Evolutionary conservation across 768 basidiomycete species (phyloP).

Genomic region (Mycena polygramma): DNA sequence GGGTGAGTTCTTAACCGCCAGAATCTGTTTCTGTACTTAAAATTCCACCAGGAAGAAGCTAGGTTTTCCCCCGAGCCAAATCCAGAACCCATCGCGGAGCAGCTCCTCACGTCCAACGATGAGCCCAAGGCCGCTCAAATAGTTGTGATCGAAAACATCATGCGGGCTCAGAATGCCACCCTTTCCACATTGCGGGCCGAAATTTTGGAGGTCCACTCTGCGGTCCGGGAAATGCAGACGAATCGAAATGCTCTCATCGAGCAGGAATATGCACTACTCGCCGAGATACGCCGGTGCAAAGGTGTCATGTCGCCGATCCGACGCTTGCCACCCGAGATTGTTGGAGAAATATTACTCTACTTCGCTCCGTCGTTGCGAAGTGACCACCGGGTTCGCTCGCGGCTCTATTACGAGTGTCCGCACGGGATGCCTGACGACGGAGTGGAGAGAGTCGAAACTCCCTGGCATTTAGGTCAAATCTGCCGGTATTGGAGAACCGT

Average conservation of each 20-base stretch:
- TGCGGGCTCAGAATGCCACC: background rate
- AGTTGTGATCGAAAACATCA: background rate
- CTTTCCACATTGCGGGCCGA: background rate
- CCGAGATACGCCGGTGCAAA: background rate
- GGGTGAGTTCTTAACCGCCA: no score
- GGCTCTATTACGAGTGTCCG: no score
- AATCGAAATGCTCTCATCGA: background rate
- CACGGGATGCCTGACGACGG: background rate
- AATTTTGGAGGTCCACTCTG: background rate
- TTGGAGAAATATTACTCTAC: conserved; percentile 67
- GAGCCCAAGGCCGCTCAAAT: background rate
- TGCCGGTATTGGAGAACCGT: conserved; percentile 12
- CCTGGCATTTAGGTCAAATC: conserved; percentile 11
- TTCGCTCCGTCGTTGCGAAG: conserved; percentile 59
- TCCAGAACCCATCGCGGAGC: background rate
- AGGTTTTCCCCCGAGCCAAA: background rate
- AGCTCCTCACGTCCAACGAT: background rate
- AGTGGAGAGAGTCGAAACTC: background rate
- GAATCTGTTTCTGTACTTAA: no score
- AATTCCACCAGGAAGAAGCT: background rate
- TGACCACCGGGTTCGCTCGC: background rate
- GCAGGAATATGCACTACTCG: background rate
- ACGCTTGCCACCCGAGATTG: conserved; percentile 66
- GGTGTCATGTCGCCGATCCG: conserved; percentile 1
- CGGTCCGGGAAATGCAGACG: background rate